Base-by-base conservation (phyloP, 164 flowering plant species). In the Stephania japonica region DNA sequence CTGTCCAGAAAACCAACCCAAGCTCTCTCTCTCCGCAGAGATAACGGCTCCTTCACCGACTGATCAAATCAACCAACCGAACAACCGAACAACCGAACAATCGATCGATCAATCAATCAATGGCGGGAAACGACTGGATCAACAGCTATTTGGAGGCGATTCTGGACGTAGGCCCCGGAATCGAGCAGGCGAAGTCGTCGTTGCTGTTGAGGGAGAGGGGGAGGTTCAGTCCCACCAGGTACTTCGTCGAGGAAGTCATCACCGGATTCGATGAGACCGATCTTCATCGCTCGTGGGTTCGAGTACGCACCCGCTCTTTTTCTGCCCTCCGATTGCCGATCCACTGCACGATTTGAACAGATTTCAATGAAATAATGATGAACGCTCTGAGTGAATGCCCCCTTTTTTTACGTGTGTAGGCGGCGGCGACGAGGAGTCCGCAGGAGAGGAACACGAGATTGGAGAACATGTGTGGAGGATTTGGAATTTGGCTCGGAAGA, bases 391-490 rank as follows among this genome's bases (percentile, higher is more conserved):
- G 38, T 32, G 4, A 32, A 32, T 32, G 4, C 4, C 2, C 65
- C 27, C 32, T 53, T 23, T 59, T 67, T 21, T 32, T 2, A 32
- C 4, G 11, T 21, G 41, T 66, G 64, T 41, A 89, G 94, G 97
- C 97, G 14, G 82, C 83, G 50, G 89, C 97, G 18, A 92, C 92
- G 21, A 88, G 98, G 86, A 93, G 97, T 76, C 97, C 98, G 3
- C 95, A 96, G 85, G 99, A 96, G 92, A 89, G 98, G 84, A 96
- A 96, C 43, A 96, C 99, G 11, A 85, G 99, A 76, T 80, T 96
- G 90, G 99, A 96, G 86, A 96, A 96, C 66, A 89, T 96, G 99
- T 93, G 97, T 96, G 99, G 99, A 80, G 99, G 91, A 96, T 96
- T 80, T 96, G 99, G 99, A 91, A 94, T 83, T 82, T 96, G 89